Percentiles rank a stretch among this genome's conserved stretches.
phyloP scores from a whole-genome alignment of 2,329 filamentous ascomycete genomes.

The Penicillium sp. region DNA sequence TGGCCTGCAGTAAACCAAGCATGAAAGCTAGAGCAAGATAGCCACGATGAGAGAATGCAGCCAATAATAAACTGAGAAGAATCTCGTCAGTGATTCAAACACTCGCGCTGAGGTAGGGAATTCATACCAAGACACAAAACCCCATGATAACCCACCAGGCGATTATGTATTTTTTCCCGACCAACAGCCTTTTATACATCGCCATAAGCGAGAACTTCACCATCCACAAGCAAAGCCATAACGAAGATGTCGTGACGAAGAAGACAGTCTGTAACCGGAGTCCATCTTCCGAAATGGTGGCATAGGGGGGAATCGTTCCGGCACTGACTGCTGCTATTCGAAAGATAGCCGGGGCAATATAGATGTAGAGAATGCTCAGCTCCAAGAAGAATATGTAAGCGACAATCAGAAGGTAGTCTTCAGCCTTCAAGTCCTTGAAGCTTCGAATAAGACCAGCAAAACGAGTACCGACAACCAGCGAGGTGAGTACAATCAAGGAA shows the following conservation, averaged over 20 bases:
- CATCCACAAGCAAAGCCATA: conserved; percentile 41
- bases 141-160: conserved; percentile 34
- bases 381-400: conserved; percentile 28
- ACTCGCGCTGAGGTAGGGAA: conserved; percentile 3
- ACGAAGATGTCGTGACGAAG: conserved; percentile 37
- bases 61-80: conserved; percentile 33
- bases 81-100: background rate
- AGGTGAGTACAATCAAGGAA: conserved; percentile 18
- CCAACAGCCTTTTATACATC: conserved; percentile 38
- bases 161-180: conserved; percentile 30
- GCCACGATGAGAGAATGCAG: conserved; percentile 35
- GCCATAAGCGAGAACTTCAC: conserved; percentile 41
- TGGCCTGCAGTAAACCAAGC: conserved; percentile 33
- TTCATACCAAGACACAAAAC: conserved; percentile 32
- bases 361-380: conserved; percentile 33
- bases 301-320: conserved; percentile 24
- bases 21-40: conserved; percentile 33
- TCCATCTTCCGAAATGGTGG: conserved; percentile 29
- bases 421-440: conserved; percentile 20
- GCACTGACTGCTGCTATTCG: conserved; percentile 24
- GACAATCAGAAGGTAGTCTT: conserved; percentile 27
- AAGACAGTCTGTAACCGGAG: conserved; percentile 35
- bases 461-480: conserved; percentile 13
- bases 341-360: conserved; percentile 33
- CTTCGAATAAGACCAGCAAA: conserved; percentile 13